Percentiles rank a stretch among this genome's conserved stretches.
Conservation (phyloP, 345 rosid species). For the Anacardium occidentale region DNA sequence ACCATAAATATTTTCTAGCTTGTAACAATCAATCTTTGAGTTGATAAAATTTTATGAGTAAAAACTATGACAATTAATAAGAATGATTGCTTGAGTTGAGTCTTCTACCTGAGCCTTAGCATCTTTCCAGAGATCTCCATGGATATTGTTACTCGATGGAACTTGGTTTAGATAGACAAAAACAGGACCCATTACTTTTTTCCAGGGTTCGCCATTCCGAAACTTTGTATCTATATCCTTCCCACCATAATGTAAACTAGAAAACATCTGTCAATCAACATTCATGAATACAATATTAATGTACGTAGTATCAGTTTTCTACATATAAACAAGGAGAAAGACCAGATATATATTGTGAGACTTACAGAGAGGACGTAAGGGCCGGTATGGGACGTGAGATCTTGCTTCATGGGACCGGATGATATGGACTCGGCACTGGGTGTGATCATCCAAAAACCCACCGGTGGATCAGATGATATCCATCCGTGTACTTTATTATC, state of each 20-base stretch:
- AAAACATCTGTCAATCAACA: slow-evolving; percentile 56
- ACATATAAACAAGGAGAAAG: not conserved
- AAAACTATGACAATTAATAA: no score
- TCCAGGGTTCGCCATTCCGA: slow-evolving; percentile 58
- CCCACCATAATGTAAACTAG: slow-evolving; percentile 70
- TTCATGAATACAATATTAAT: no score
- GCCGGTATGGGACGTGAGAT: slow-evolving; percentile 77
- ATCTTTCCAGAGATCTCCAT: slow-evolving; percentile 56
- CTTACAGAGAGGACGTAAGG: slow-evolving; percentile 60
- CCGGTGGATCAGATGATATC: slow-evolving; percentile 46
- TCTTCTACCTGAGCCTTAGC: slow-evolving; percentile 61
- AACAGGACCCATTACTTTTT: slow-evolving; percentile 77
- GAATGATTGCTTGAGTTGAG: not conserved
- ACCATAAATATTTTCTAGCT: no score
- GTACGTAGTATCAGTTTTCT: not conserved
- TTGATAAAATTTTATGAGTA: no score
- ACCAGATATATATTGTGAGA: not conserved
- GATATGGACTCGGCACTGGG: slow-evolving; percentile 66
- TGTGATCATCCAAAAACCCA: slow-evolving; percentile 88
- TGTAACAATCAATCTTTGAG: no score
- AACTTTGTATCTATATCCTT: slow-evolving; percentile 48
- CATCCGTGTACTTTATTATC: slow-evolving; percentile 69
- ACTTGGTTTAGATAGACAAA: slow-evolving; percentile 60
- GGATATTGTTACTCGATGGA: slow-evolving; percentile 12
- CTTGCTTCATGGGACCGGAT: slow-evolving; percentile 77